These are phyloP conservation scores for Colletotrichum paranaense DNA, from an alignment of 2,329 filamentous ascomycete species.

Conservation along the genomic window DNA sequence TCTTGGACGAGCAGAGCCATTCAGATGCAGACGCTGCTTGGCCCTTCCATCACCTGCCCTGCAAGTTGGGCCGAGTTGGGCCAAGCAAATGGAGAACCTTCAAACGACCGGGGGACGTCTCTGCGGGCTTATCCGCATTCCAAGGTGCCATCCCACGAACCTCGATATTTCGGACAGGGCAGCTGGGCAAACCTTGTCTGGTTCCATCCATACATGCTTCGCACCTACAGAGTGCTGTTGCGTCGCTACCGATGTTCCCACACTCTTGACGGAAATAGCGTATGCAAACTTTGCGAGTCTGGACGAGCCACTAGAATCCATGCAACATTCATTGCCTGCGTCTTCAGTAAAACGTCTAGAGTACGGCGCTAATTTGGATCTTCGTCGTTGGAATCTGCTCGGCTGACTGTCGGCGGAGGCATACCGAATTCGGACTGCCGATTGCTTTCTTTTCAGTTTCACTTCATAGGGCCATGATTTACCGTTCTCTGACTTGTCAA, in stretches of 20 bases:
- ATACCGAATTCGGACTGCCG: not conserved
- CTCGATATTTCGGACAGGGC: conserved; percentile 15
- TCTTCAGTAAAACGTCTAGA: not conserved
- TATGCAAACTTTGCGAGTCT: not conserved
- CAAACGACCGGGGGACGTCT: not conserved
- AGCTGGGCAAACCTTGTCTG: not conserved
- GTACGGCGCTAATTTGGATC: not conserved
- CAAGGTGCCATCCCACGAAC: not conserved
- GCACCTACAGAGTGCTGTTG: not conserved
- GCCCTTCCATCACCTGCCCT: not conserved
- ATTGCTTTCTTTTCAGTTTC: conserved; percentile 31
- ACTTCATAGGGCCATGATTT: not conserved
- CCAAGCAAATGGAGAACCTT: not conserved
- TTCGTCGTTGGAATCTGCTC: conserved; percentile 15
- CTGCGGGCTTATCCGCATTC: conserved; percentile 6
- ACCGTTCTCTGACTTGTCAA: not conserved
- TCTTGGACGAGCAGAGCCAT: not conserved
- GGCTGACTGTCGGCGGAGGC: conserved; percentile 2
- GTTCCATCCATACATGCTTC: not conserved
- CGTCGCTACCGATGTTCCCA: not conserved
- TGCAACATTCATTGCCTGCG: not conserved
- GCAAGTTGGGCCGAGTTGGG: not conserved
- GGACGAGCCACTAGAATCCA: not conserved
- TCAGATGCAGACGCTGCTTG: not conserved
- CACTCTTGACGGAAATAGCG: not conserved